Evolutionary conservation across 1,284 basidiomycete species (phyloP).

Genomic region (Cryptococcus sp.): DNA sequence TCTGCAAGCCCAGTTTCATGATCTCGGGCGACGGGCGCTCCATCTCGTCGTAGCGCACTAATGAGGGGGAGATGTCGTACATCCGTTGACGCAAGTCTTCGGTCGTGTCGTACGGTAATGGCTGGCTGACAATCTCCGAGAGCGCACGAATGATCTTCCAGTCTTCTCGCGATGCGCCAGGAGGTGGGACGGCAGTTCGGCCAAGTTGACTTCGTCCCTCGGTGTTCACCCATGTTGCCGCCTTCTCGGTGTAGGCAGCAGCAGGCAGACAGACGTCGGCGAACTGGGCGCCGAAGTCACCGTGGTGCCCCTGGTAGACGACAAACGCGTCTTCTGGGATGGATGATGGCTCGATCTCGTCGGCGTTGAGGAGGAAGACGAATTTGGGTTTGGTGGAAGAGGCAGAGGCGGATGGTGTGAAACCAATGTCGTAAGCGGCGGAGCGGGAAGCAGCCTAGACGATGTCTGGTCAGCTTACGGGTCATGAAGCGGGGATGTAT

Average conservation of each 20-base stretch:
- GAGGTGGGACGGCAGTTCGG: conserved; percentile 89
- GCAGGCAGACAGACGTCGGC: conserved; percentile 95
- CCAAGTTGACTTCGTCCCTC: conserved; percentile 93
- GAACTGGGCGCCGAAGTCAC: conserved; percentile 93
- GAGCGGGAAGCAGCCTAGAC: conserved; percentile 73
- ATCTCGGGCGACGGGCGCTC: conserved; percentile 75
- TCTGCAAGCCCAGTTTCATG: conserved; percentile 69
- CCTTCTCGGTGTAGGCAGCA: conserved; percentile 95
- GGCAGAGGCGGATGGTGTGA: conserved; percentile 78
- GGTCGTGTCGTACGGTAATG: conserved; percentile 89
- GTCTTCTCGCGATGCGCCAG: conserved; percentile 92
- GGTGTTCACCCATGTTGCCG: conserved; percentile 93
- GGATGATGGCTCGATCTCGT: conserved; percentile 86
- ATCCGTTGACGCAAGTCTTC: conserved; percentile 86
- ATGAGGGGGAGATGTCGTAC: conserved; percentile 93
- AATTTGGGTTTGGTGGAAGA: conserved; percentile 84
- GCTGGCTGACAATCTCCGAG: conserved; percentile 78
- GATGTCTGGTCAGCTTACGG: neutral
- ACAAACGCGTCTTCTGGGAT: conserved; percentile 95
- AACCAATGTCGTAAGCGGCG: conserved; percentile 95
- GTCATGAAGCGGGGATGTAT: neutral
- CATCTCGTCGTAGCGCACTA: conserved; percentile 84
- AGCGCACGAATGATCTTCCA: conserved; percentile 98
- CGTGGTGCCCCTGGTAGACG: conserved; percentile 99
- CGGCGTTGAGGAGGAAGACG: conserved; percentile 94